phyloP scores from a whole-genome alignment of 2,329 filamentous ascomycete species.

The Torrubiellomyces zombiae region DNA sequence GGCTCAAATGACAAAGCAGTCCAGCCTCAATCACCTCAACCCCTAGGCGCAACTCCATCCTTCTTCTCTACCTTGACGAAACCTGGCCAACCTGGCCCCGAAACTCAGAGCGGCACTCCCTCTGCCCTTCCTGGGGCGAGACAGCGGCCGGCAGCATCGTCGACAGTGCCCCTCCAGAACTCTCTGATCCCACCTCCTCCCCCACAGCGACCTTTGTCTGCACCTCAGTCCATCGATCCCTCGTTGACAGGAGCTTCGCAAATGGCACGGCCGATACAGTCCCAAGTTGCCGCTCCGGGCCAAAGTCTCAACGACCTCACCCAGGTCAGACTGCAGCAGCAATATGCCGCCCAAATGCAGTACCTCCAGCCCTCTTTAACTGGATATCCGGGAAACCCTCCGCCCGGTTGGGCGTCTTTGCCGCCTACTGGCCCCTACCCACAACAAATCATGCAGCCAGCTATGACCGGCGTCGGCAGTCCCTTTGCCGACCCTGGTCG shows the following conservation, averaged over 20 bases:
- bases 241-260: constrained; percentile 74
- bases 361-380: constrained; percentile 23
- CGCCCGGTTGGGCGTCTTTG: constrained; percentile 22
- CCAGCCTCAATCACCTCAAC: constrained; percentile 22
- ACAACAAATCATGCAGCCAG: constrained; percentile 26
- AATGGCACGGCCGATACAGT: constrained; percentile 53
- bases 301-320: constrained; percentile 62
- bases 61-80: constrained; percentile 33
- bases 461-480: constrained; percentile 30
- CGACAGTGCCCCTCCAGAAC: constrained; percentile 38
- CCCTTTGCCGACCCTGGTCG: constrained; percentile 22
- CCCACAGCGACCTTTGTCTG: constrained; percentile 68
- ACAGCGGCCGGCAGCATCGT: constrained; percentile 56
- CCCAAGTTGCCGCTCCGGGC: constrained; percentile 51
- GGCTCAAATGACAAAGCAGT: constrained; percentile 10
- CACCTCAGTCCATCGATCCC: constrained; percentile 65
- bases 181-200: constrained; percentile 63
- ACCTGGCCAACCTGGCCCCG: constrained; percentile 19
- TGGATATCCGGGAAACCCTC: constrained; percentile 16
- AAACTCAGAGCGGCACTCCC: constrained; percentile 9
- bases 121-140: constrained; percentile 22
- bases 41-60: constrained; percentile 37
- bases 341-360: constrained; percentile 33
- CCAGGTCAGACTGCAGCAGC: constrained; percentile 48
- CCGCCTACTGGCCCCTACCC: constrained; percentile 13